Evolutionary conservation across 23 red algal species (phyloP), one percentile per base, ranked within the genome.

Genomic region (Pyropia haitanensis): DNA sequence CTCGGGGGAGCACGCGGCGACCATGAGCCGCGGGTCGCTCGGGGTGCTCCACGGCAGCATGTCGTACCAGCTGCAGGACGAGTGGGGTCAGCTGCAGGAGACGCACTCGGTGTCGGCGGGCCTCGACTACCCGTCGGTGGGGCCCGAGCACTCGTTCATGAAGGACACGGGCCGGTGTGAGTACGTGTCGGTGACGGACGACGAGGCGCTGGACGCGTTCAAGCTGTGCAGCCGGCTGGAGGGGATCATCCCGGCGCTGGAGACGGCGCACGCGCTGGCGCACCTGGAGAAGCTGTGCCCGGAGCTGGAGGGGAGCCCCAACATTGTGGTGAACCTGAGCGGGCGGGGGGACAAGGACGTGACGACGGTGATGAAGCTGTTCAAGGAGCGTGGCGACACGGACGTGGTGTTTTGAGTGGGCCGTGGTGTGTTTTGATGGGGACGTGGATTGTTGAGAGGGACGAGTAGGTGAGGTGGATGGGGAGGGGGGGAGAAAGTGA

Each of bases 11-110:
- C 61, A 80, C 54, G 70, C 73, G 9, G 72, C 82, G 27, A 80
- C 75, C 2, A 20, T 80, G 21, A 78, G 65, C 53, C 39, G 51
- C 18, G 73, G 75, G 25, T 19, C 58, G 27, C 26, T 81, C 19
- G 82, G 82, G 26, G 82, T 80, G 18, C 68, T 80, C 20, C 73
- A 80, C 67, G 82, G 73, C 26, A 31, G 46, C 48, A 88, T 88
- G 73, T 69, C 64, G 27, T 79, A 78, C 66, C 32, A 60, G 25
- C 58, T 88, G 49, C 73, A 79, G 22, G 67, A 80, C 63, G 28
- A 51, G 27, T 29, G 52, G 28, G 75, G 73, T 1, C 82, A 80
- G 62, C 72, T 79, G 8, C 54, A 19, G 16, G 73, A 88, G 64
- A 28, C 68, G 48, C 75, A 88, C 60, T 78, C 73, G 27, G 70